Evolutionary conservation across 2,329 filamentous ascomycete genomes (phyloP).

Genomic region (Aspergillus pseudoviridinutans): DNA sequence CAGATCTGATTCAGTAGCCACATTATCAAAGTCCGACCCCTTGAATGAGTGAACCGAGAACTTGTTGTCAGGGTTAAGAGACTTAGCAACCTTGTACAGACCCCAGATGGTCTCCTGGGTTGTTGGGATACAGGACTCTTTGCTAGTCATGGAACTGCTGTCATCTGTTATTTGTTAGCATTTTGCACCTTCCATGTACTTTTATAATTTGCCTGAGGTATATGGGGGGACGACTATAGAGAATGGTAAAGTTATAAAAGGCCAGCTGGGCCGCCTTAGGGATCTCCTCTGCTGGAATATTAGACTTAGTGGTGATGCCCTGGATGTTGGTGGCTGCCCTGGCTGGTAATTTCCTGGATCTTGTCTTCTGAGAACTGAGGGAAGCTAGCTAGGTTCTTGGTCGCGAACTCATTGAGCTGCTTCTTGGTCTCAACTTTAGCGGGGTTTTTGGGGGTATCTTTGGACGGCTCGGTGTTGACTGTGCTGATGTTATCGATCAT

Average conservation of each 20-base stretch:
- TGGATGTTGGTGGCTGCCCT: slow-evolving; percentile 1
- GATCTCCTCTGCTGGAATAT: background rate
- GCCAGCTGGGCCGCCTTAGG: slow-evolving; percentile 4
- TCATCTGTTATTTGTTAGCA: background rate
- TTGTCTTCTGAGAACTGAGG: background rate
- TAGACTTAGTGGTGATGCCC: background rate
- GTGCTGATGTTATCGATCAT: background rate
- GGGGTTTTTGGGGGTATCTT: background rate
- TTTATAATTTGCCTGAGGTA: background rate
- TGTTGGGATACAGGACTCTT: background rate
- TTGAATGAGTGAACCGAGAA: slow-evolving; percentile 3
- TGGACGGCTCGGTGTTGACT: background rate
- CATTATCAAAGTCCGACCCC: background rate
- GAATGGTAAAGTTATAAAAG: slow-evolving; percentile 4
- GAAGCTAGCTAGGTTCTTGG: slow-evolving; percentile 3
- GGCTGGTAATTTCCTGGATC: slow-evolving; percentile 1
- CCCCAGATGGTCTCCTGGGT: slow-evolving; percentile 1
- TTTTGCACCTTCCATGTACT: background rate
- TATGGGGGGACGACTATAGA: background rate
- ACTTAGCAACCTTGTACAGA: slow-evolving; percentile 2
- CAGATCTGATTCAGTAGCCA: background rate
- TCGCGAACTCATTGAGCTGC: slow-evolving; percentile 2
- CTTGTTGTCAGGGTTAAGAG: background rate
- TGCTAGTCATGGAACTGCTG: slow-evolving; percentile 3
- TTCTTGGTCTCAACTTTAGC: background rate